These are phyloP conservation scores for Penicillium sp. DNA, from an alignment of 2,329 filamentous ascomycete species.

Conservation along the genomic window DNA sequence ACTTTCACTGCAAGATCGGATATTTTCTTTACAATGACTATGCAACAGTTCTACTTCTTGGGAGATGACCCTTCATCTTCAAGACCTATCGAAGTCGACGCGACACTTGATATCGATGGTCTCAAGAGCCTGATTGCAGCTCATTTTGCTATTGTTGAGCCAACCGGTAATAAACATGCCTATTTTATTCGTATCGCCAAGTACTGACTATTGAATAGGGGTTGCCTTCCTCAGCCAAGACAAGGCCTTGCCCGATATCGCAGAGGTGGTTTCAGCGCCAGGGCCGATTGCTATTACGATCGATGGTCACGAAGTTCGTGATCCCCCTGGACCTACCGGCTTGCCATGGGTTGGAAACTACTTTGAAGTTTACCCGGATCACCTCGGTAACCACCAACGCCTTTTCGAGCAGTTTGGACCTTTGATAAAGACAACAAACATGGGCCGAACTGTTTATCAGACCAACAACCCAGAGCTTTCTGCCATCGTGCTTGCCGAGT, in stretches of 20 bases:
- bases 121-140: slow-evolving; percentile 20
- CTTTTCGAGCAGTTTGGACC: slow-evolving; percentile 61
- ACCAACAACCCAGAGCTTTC: slow-evolving; percentile 59
- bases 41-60: slow-evolving; percentile 32
- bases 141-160: slow-evolving; percentile 24
- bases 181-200: neutral
- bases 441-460: slow-evolving; percentile 58
- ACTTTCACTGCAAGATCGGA: neutral
- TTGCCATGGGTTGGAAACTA: slow-evolving; percentile 58
- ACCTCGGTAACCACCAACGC: slow-evolving; percentile 63
- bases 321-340: slow-evolving; percentile 22
- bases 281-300: slow-evolving; percentile 23
- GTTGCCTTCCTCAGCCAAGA: slow-evolving; percentile 31
- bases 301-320: slow-evolving; percentile 23
- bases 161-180: slow-evolving; percentile 9
- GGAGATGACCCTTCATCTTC: slow-evolving; percentile 25
- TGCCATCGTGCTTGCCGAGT: slow-evolving; percentile 56
- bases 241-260: slow-evolving; percentile 20
- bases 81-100: slow-evolving; percentile 15
- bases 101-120: slow-evolving; percentile 5
- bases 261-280: slow-evolving; percentile 23
- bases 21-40: slow-evolving; percentile 19
- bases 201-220: slow-evolving; percentile 17
- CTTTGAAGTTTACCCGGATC: slow-evolving; percentile 63
- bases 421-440: slow-evolving; percentile 59